Percentiles rank a stretch among this genome's conserved stretches.
These are phyloP conservation scores for Graphilbum ipis-grandicollis DNA, from an alignment of 2,329 filamentous ascomycete species.

Conservation along the genomic window DNA sequence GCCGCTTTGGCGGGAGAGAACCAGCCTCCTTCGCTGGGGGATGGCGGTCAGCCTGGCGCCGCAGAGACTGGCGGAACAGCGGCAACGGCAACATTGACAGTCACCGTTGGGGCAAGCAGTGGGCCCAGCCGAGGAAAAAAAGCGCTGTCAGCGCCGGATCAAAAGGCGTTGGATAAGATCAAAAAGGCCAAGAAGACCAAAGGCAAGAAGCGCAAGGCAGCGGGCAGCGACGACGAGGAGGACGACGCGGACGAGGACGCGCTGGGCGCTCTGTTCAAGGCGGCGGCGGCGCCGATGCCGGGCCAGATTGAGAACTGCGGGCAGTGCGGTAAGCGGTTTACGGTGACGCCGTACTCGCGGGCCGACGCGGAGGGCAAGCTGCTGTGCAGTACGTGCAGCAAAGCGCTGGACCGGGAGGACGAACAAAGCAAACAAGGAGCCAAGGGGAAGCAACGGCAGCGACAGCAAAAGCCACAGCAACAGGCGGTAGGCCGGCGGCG, in stretches of 20 bases:
- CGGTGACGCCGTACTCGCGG: conserved; percentile 78
- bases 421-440: conserved; percentile 33
- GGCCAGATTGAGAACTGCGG: conserved; percentile 85
- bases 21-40: too few relatives aligned
- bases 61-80: neutral
- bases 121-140: conserved; percentile 37
- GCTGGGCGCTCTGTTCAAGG: conserved; percentile 30
- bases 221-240: conserved; percentile 15
- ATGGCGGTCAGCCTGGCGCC: too few relatives aligned
- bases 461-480: conserved; percentile 21
- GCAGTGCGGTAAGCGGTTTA: conserved; percentile 73
- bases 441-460: conserved; percentile 14
- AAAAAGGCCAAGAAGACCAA: conserved; percentile 42
- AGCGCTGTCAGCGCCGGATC: conserved; percentile 8
- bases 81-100: neutral
- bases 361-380: conserved; percentile 58
- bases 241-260: conserved; percentile 24
- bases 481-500: conserved; percentile 45
- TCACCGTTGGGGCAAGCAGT: too few relatives aligned
- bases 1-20: too few relatives aligned
- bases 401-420: conserved; percentile 50
- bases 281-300: conserved; percentile 38
- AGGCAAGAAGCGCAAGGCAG: conserved; percentile 33
- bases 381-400: conserved; percentile 70
- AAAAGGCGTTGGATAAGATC: conserved; percentile 40